A percentile compares a stretch with the other conserved stretches of the same genome.
phyloP scores from a whole-genome alignment of 1,139 yeast genomes.

The Kluyveromyces sp. region DNA sequence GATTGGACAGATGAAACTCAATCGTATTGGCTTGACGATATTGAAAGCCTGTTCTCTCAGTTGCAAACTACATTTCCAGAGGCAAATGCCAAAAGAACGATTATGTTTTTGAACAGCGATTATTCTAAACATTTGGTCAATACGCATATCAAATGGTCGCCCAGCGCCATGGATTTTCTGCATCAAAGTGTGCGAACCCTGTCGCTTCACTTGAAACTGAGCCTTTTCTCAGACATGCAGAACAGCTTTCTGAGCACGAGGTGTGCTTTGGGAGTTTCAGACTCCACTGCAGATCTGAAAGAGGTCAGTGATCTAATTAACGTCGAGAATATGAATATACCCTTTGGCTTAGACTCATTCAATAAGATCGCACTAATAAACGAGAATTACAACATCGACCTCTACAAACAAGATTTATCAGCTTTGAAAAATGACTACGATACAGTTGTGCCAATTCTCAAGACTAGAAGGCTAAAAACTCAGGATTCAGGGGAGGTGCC shows the following conservation, averaged over 20 bases:
- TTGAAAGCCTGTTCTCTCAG: not conserved
- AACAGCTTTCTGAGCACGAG: not conserved
- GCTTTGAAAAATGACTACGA: not conserved
- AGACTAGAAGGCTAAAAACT: not conserved
- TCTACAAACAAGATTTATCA: not conserved
- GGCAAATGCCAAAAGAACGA: not conserved
- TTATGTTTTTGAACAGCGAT: conserved; percentile 4
- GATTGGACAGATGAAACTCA: conserved; percentile 5
- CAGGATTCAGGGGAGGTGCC: not conserved
- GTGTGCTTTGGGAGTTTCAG: not conserved
- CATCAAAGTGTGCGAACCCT: conserved; percentile 2
- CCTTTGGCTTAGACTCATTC: conserved; percentile 46
- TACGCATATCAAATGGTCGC: conserved; percentile 1
- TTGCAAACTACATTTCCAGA: not conserved
- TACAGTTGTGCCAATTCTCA: not conserved
- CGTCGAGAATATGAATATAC: conserved; percentile 39
- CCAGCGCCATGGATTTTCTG: conserved; percentile 3
- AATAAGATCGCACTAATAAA: conserved; percentile 43
- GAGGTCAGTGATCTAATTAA: conserved; percentile 25
- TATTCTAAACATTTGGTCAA: conserved; percentile 3
- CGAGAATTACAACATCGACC: conserved; percentile 17
- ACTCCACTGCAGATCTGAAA: not conserved
- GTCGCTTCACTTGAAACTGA: not conserved
- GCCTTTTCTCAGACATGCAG: conserved; percentile 3
- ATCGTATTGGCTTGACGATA: conserved; percentile 7